Evolutionary conservation across 352 stramenopile genomes (phyloP), one percentile per base, ranked within the genome.

Genomic region (Pythium chondricola): DNA sequence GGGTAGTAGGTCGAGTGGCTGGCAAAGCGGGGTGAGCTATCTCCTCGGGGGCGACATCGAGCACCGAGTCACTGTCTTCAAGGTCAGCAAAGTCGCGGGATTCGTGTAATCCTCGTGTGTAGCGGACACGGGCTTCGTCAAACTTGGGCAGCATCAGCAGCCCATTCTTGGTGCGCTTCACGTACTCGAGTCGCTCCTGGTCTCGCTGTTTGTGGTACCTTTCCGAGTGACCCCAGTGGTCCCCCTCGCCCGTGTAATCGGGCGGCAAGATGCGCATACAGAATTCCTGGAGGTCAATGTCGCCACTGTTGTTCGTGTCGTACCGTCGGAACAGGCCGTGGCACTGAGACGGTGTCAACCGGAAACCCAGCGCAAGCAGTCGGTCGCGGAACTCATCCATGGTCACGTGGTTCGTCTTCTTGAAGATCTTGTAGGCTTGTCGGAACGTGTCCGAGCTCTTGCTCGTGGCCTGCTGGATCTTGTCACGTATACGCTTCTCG

Each of bases 211-310:
- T 78, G 33, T 64, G 62, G 30, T 65, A 85, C 13, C 78, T 80
- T 4, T 83, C 65, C 6, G 72, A 74, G 26, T 88, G 74, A 17
- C 70, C 78, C 80, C 80, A 92, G 48, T 85, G 59, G 40, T 92
- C 77, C 9, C 80, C 77, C 35, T 92, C 78, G 31, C 74, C 73
- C 0, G 74, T 92, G 48, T 92, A 92, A 39, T 92, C 80, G 4
- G 80, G 74, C 4, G 80, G 76, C 16, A 89, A 44, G n/a, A 92
- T 83, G 10, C 72, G 67, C 38, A 81, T 57, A 31, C 80, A 92
- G 53, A 92, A 92, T 50, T 92, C 80, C 29, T 88, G 71, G n/a
- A 92, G 64, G 33, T 92, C 80, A 54, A 92, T 70, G 24, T 88
- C 79, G 40, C 77, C 72, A 52, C 77, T 89, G 52, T 72, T 74